Conservation (phyloP, 108 stramenopile species). For the Cyclotella distinguenda region DNA sequence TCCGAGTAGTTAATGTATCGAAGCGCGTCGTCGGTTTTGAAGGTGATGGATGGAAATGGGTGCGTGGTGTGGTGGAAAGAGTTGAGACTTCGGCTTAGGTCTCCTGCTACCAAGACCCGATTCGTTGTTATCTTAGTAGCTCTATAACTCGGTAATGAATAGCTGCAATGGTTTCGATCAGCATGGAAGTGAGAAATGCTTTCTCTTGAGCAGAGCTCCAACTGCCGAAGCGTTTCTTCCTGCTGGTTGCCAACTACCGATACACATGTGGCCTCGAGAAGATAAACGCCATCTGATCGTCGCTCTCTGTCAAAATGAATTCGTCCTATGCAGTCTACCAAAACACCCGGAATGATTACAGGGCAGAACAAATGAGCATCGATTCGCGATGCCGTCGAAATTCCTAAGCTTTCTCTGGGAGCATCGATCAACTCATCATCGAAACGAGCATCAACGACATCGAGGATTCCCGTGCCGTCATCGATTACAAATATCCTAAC, state of each 20-base stretch:
- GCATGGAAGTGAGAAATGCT: too few species aligned
- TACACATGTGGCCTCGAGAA: constrained; percentile 30
- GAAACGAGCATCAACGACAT: constrained; percentile 15
- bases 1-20: constrained; percentile 35
- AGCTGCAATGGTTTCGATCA: background rate
- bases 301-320: constrained; percentile 6
- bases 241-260: constrained; percentile 37
- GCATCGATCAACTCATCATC: too few species aligned
- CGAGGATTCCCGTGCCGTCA: constrained; percentile 40
- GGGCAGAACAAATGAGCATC: background rate
- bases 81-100: constrained; percentile 32
- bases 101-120: constrained; percentile 23
- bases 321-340: constrained; percentile 44
- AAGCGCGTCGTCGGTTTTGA: constrained; percentile 40
- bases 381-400: background rate
- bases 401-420: constrained; percentile 11
- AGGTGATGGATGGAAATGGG: constrained; percentile 15
- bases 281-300: background rate
- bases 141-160: background rate
- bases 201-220: constrained; percentile 24
- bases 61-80: constrained; percentile 11
- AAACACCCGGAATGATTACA: constrained; percentile 23
- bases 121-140: constrained; percentile 23
- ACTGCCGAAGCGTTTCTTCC: constrained; percentile 29
- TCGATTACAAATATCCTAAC: constrained; percentile 26